These are phyloP conservation scores for Artemisia argyi DNA, from an alignment of 129 eudicot genomes.

Conservation along the genomic window DNA sequence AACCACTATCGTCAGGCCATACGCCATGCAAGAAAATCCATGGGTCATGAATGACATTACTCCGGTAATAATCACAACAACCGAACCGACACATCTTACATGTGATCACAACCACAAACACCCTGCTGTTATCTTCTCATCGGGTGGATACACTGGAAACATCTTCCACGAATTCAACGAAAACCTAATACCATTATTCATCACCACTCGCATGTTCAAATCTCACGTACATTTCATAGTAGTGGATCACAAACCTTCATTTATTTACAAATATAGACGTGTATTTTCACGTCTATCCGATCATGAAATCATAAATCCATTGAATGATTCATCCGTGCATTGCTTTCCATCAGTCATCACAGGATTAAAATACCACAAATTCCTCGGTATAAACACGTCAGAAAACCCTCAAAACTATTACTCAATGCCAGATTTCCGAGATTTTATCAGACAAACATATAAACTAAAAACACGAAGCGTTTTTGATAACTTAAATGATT, in stretches of 20 bases:
- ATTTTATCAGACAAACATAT: slow-evolving; percentile 23
- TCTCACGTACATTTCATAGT: slow-evolving; percentile 26
- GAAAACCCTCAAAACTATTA: slow-evolving; percentile 15
- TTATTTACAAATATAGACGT: slow-evolving; percentile 18
- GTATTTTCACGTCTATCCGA: slow-evolving; percentile 27
- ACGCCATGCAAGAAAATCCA: slow-evolving; percentile 28
- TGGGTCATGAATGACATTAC: slow-evolving; percentile 24
- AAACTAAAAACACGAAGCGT: slow-evolving; percentile 7
- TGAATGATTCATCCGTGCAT: slow-evolving; percentile 18
- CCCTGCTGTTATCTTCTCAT: slow-evolving; percentile 27
- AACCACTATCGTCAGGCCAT: slow-evolving; percentile 26
- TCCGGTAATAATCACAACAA: slow-evolving; percentile 23
- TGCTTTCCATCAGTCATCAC: slow-evolving; percentile 31
- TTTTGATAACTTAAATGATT: slow-evolving; percentile 6
- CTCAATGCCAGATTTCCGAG: slow-evolving; percentile 29
- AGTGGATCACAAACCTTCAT: slow-evolving; percentile 31
- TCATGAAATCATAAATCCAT: slow-evolving; percentile 32
- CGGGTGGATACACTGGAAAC: slow-evolving; percentile 33
- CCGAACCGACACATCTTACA: neutral
- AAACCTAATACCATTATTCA: slow-evolving; percentile 26
- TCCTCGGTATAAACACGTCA: slow-evolving; percentile 20
- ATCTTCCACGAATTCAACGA: slow-evolving; percentile 35
- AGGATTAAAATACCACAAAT: slow-evolving; percentile 29
- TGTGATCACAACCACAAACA: slow-evolving; percentile 31
- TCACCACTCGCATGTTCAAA: slow-evolving; percentile 24